These are phyloP conservation scores for Kernera saxatilis DNA, from an alignment of 345 rosid genomes.

Conservation along the genomic window DNA sequence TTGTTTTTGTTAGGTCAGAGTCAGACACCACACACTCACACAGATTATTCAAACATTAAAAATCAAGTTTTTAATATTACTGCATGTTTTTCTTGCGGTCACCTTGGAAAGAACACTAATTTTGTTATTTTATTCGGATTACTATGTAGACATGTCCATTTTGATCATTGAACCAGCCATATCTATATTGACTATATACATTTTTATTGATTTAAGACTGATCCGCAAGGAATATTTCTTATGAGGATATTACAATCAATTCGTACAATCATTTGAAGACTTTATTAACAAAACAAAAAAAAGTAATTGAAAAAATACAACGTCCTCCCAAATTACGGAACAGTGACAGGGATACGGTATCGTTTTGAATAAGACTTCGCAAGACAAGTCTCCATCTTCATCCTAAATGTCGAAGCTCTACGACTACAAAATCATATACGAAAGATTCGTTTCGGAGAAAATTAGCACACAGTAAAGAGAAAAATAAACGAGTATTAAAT, in stretches of 20 bases:
- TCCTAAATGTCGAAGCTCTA: too few species aligned
- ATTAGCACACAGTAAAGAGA: too few species aligned
- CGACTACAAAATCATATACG: too few species aligned
- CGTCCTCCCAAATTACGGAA: slow-evolving; percentile 1
- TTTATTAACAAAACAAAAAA: too few species aligned
- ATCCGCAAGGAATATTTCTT: not conserved
- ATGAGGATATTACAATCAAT: not conserved
- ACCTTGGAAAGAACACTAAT: not conserved
- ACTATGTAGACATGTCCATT: not conserved
- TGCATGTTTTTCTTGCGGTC: not conserved
- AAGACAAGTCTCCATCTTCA: not conserved
- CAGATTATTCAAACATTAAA: too few species aligned
- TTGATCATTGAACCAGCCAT: not conserved
- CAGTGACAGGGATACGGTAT: slow-evolving; percentile 8
- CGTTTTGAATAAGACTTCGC: not conserved
- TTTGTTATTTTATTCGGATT: not conserved
- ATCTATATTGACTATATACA: not conserved
- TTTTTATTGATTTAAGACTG: too few species aligned
- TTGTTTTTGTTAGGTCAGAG: too few species aligned
- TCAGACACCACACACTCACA: too few species aligned
- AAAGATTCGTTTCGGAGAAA: too few species aligned
- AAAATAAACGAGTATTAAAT: too few species aligned
- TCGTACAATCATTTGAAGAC: not conserved
- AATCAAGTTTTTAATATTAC: not conserved
- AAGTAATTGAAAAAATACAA: too few species aligned